Evolutionary conservation across 2,329 filamentous ascomycete genomes (phyloP).

Genomic region (Fusarium nodosum): DNA sequence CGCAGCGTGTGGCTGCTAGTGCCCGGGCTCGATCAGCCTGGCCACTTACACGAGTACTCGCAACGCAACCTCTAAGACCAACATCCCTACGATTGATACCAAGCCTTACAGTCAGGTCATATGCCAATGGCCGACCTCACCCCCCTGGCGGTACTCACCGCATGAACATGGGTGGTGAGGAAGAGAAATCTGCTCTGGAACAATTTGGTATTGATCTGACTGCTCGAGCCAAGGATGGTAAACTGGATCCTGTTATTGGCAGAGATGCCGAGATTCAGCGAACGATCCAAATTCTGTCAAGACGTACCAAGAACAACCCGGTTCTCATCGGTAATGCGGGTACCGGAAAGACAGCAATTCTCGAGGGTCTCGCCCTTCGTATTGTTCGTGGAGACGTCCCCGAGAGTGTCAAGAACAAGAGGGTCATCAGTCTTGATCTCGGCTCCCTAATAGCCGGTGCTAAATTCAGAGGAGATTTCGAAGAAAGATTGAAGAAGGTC

Average conservation of each 20-base stretch:
- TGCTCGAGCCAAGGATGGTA: conserved; percentile 84
- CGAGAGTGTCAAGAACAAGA: conserved; percentile 95
- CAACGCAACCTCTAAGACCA: conserved; percentile 42
- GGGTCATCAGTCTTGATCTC: conserved; percentile 87
- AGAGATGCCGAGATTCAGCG: conserved; percentile 91
- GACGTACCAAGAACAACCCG: conserved; percentile 95
- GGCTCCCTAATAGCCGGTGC: conserved; percentile 95
- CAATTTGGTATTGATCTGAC: conserved; percentile 94
- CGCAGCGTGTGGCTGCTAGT: conserved; percentile 55
- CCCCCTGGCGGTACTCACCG: conserved; percentile 93
- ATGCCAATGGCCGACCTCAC: conserved; percentile 81
- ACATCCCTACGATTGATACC: conserved; percentile 55
- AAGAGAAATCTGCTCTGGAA: conserved; percentile 88
- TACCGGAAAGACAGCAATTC: conserved; percentile 92
- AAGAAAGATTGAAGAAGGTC: conserved; percentile 91
- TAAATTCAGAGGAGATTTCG: conserved; percentile 96
- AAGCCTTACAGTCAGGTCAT: conserved; percentile 61
- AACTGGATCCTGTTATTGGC: conserved; percentile 95
- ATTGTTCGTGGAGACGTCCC: conserved; percentile 95
- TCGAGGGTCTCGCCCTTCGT: conserved; percentile 89
- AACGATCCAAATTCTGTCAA: conserved; percentile 92
- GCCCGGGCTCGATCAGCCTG: conserved; percentile 50
- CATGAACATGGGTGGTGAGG: conserved; percentile 85
- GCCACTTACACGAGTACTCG: conserved; percentile 48
- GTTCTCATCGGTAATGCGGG: conserved; percentile 93